Percentiles rank a stretch among this genome's conserved stretches.
phyloP scores from a whole-genome alignment of 768 basidiomycete species.

The Russula olivacea region DNA sequence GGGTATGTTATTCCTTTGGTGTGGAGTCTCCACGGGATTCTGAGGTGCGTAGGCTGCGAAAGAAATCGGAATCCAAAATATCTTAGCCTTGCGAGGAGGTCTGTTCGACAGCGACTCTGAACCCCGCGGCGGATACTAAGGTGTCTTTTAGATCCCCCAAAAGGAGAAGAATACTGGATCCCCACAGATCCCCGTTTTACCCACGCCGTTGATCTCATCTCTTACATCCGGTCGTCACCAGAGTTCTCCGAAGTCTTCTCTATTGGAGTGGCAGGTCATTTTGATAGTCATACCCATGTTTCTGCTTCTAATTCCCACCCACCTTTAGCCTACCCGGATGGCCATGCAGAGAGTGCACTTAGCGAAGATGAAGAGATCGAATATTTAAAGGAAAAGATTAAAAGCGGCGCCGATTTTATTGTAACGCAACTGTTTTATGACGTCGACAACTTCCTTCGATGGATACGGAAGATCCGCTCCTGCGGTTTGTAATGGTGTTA shows the following conservation, averaged over 20 bases:
- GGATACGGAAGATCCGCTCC: constrained; percentile 66
- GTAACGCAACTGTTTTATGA: constrained; percentile 98
- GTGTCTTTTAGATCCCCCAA: constrained; percentile 66
- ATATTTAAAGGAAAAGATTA: constrained; percentile 78
- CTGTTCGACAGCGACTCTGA: constrained; percentile 23
- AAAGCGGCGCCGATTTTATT: constrained; percentile 94
- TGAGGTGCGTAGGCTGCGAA: constrained; percentile 56
- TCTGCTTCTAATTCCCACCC: constrained; percentile 8
- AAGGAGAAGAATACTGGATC: constrained; percentile 91
- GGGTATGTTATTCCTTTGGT: constrained; percentile 43
- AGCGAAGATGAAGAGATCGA: constrained; percentile 60
- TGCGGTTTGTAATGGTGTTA: constrained; percentile 45
- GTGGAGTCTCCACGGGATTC: neutral
- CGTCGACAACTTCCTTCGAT: constrained; percentile 74
- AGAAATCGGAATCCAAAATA: constrained; percentile 74
- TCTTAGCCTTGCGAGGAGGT: constrained; percentile 92
- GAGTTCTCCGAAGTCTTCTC: constrained; percentile 84
- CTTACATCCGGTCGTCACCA: constrained; percentile 72
- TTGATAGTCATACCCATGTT: neutral
- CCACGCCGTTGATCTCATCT: constrained; percentile 84
- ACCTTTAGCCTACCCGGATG: constrained; percentile 79
- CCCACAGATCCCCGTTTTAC: constrained; percentile 78
- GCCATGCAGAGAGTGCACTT: constrained; percentile 58
- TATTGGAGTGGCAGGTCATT: constrained; percentile 85
- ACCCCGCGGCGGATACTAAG: neutral